These are phyloP conservation scores for Hypoxylon fragiforme DNA, from an alignment of 495 filamentous ascomycete genomes.

Conservation along the genomic window DNA sequence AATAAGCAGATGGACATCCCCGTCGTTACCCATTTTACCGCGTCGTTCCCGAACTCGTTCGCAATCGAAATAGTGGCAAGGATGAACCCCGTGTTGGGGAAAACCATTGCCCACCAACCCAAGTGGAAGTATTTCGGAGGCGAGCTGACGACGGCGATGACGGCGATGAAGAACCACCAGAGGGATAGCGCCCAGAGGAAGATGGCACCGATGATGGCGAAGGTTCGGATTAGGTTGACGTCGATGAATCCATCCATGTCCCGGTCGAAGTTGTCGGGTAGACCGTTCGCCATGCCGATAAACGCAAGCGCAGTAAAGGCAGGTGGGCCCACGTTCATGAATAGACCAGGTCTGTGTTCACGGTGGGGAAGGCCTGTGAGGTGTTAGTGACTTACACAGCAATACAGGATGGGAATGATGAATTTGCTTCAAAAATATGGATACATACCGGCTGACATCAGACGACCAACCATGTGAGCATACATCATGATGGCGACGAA, in stretches of 20 bases:
- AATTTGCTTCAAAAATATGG: background rate
- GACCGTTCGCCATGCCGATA: conserved; percentile 62
- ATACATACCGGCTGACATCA: conserved; percentile 63
- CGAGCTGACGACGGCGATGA: conserved; percentile 54
- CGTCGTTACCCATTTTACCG: conserved; percentile 50
- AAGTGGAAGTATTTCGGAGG: conserved; percentile 57
- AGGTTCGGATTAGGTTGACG: conserved; percentile 50
- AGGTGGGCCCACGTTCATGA: conserved; percentile 71
- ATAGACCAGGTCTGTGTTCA: conserved; percentile 63
- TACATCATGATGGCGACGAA: conserved; percentile 56
- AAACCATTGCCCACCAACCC: conserved; percentile 63
- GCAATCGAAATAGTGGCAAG: conserved; percentile 54
- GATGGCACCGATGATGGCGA: conserved; percentile 58
- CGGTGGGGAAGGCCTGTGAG: conserved; percentile 52
- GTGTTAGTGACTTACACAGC: too few relatives aligned
- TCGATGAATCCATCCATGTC: conserved; percentile 33
- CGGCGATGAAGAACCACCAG: conserved; percentile 70
- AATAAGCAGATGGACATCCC: conserved; percentile 60
- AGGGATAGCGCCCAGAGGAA: conserved; percentile 72
- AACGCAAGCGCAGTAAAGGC: conserved; percentile 71
- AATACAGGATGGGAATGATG: too few relatives aligned
- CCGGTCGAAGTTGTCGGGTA: conserved; percentile 42
- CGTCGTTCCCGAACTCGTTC: conserved; percentile 43
- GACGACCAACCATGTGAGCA: conserved; percentile 59
- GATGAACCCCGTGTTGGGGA: conserved; percentile 63